Evolutionary conservation across 495 filamentous ascomycete genomes (phyloP).

Genomic region (Annulohypoxylon stygium): DNA sequence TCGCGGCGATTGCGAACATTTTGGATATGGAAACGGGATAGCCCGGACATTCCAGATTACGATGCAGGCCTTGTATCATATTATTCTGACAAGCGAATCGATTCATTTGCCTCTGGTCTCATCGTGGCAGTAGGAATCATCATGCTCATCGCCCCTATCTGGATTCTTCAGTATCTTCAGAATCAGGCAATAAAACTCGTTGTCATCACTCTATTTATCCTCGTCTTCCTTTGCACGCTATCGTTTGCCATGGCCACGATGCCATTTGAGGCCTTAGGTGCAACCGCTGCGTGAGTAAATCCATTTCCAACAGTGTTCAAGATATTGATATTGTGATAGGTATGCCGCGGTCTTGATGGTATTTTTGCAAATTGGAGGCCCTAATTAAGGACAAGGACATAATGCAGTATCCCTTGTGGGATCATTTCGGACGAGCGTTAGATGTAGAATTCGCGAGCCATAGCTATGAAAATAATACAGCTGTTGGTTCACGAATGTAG

Average conservation of each 20-base stretch:
- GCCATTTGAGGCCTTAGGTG: constrained; percentile 52
- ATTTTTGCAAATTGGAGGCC: constrained; percentile 48
- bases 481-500: too few species aligned
- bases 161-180: not conserved
- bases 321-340: constrained; percentile 5
- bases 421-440: too few species aligned
- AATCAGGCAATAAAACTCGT: not conserved
- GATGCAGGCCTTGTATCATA: not conserved
- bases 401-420: too few species aligned
- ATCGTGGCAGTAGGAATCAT: not conserved
- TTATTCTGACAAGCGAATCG: constrained; percentile 15
- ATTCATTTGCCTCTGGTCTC: constrained; percentile 9
- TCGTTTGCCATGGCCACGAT: constrained; percentile 44
- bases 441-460: too few species aligned
- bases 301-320: too few species aligned
- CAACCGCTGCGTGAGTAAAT: constrained; percentile 52
- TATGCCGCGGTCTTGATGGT: constrained; percentile 55
- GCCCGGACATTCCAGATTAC: not conserved
- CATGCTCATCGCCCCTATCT: not conserved
- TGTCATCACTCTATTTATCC: constrained; percentile 45
- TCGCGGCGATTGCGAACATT: not conserved
- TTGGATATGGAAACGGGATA: not conserved
- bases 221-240: constrained; percentile 46
- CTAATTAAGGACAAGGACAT: not conserved
- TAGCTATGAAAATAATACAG: too few species aligned